Evolutionary conservation across 495 filamentous ascomycete genomes (phyloP).

Genomic region (Chaetomium cochliodes): DNA sequence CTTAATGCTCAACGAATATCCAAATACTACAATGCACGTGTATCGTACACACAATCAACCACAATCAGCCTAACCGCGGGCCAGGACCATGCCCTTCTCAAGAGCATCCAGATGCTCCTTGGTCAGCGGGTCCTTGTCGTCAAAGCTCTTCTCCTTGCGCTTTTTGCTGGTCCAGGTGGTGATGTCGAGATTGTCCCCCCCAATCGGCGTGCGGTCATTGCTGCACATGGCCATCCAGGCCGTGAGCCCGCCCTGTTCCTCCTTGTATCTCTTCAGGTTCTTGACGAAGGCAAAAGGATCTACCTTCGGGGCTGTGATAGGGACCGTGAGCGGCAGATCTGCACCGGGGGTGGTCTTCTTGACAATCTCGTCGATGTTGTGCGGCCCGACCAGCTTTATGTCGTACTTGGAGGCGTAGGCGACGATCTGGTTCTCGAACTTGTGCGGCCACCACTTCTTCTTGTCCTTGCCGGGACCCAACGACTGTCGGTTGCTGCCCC

Average conservation of each 20-base stretch:
- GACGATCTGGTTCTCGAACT: conserved; percentile 24
- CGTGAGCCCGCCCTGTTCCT: conserved; percentile 1
- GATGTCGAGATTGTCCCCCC: conserved; percentile 40
- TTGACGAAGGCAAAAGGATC: conserved; percentile 26
- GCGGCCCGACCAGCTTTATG: conserved; percentile 30
- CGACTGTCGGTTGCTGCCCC: conserved; percentile 8
- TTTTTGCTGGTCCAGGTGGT: conserved; percentile 35
- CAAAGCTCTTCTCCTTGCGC: conserved; percentile 31
- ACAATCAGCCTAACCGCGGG: conserved; percentile 14
- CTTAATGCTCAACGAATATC: not conserved
- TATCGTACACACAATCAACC: not conserved
- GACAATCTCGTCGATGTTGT: conserved; percentile 30
- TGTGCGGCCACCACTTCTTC: conserved; percentile 27
- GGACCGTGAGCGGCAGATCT: conserved; percentile 22
- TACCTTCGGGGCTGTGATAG: conserved; percentile 23
- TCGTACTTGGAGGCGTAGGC: conserved; percentile 31
- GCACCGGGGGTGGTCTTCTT: conserved; percentile 23
- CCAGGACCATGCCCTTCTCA: conserved; percentile 35
- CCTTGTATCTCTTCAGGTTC: conserved; percentile 25
- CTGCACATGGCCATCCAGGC: conserved; percentile 13
- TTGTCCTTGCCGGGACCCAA: conserved; percentile 25
- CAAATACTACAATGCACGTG: not conserved
- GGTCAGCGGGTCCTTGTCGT: conserved; percentile 34
- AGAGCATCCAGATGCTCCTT: conserved; percentile 33
- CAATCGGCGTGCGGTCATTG: conserved; percentile 22